These are phyloP conservation scores for Hanseniaspora valbyensis DNA, from an alignment of 805 yeast genomes.

Conservation along the genomic window DNA sequence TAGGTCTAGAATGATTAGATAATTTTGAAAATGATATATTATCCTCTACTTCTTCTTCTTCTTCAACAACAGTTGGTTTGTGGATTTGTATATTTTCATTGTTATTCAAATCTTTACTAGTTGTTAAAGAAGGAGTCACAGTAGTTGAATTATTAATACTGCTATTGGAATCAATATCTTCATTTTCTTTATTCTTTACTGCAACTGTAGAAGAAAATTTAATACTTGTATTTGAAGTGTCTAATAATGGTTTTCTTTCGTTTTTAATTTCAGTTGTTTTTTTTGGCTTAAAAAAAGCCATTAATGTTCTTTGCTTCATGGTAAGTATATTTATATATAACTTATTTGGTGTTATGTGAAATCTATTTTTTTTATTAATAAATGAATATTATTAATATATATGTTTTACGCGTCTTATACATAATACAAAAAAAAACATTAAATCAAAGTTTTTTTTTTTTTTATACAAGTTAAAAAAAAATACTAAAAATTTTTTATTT, in stretches of 20 bases:
- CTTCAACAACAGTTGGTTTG: constrained; percentile 26
- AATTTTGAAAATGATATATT: too few relatives aligned
- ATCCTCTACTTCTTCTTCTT: constrained; percentile 31
- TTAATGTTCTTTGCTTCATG: constrained; percentile 30
- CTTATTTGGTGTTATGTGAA: too few relatives aligned
- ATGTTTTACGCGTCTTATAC: not conserved
- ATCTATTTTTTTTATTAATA: not conserved
- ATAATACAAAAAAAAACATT: too few relatives aligned
- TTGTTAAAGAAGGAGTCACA: constrained; percentile 16
- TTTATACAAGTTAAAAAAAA: too few relatives aligned
- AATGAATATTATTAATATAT: not conserved
- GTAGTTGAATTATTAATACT: constrained; percentile 12
- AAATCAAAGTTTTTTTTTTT: too few relatives aligned
- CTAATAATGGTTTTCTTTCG: not conserved
- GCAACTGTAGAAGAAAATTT: constrained; percentile 10
- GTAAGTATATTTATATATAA: too few relatives aligned
- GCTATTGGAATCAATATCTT: constrained; percentile 20
- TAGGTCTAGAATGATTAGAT: not conserved
- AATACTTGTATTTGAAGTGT: too few relatives aligned
- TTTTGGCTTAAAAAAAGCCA: constrained; percentile 28
- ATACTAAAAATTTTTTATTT: too few relatives aligned
- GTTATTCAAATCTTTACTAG: not conserved
- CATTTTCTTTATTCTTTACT: constrained; percentile 18
- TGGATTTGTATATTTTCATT: constrained; percentile 24
- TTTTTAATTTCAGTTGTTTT: not conserved